These are phyloP conservation scores for Salmacisia buchloeana DNA, from an alignment of 1,284 basidiomycete species.

Conservation along the genomic window DNA sequence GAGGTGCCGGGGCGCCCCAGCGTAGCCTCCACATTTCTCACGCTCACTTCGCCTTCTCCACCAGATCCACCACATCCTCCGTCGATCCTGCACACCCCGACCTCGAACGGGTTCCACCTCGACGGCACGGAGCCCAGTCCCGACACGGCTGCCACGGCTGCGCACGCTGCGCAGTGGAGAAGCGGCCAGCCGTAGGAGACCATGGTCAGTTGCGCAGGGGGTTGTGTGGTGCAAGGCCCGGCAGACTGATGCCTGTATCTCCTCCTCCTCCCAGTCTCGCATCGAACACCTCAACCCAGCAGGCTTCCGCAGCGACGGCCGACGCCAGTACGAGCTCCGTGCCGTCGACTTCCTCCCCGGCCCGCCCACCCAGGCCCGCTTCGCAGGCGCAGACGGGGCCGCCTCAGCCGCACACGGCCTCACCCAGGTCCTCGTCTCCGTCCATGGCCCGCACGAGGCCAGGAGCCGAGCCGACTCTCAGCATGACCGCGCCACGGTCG, in stretches of 20 bases:
- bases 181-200: no score
- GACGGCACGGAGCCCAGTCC: no score
- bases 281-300: slow-evolving; percentile 85
- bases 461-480: slow-evolving; percentile 44
- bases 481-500: slow-evolving; percentile 58
- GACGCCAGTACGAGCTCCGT: slow-evolving; percentile 82
- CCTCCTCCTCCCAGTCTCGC: slow-evolving; percentile 56
- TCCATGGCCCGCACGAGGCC: slow-evolving; percentile 87
- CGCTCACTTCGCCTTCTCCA: no score
- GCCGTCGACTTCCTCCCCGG: slow-evolving; percentile 72
- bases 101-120: no score
- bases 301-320: slow-evolving; percentile 74
- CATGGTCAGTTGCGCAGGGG: neutral
- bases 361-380: slow-evolving; percentile 58
- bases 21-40: no score
- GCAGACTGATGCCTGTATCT: neutral
- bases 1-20: no score
- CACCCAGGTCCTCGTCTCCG: slow-evolving; percentile 76
- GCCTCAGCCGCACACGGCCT: slow-evolving; percentile 80
- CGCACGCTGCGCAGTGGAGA: no score
- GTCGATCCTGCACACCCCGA: no score
- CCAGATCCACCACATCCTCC: no score
- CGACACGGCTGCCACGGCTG: no score
- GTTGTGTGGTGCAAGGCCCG: neutral
- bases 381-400: slow-evolving; percentile 68